Percentiles rank a stretch among this genome's conserved stretches.
phyloP scores from a whole-genome alignment of 176 grass and related monocot species.

The Cenchrus americanus region DNA sequence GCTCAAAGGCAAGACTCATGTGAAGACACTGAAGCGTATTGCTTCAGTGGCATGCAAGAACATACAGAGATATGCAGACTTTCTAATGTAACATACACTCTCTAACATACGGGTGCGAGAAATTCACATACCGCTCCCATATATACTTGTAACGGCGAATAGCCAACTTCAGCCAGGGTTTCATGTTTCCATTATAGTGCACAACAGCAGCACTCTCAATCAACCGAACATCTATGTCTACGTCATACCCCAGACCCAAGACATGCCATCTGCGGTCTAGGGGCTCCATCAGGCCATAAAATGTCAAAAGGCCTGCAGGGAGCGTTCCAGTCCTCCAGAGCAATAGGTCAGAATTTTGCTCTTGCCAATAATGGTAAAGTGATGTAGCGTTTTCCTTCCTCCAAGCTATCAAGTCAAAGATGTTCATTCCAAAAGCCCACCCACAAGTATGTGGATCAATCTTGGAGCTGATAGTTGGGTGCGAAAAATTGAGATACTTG shows the following conservation, averaged over 20 bases:
- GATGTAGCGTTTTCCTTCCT: slow-evolving; percentile 78
- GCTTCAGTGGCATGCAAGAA: slow-evolving; percentile 50
- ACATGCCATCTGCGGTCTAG: slow-evolving; percentile 97
- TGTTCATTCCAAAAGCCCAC: slow-evolving; percentile 99
- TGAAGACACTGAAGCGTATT: slow-evolving; percentile 50
- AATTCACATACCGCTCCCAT: slow-evolving; percentile 90
- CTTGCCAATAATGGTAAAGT: slow-evolving; percentile 92
- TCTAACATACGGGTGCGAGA: slow-evolving; percentile 57
- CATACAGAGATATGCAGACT: slow-evolving; percentile 44
- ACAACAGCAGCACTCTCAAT: slow-evolving; percentile 96
- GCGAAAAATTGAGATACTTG: slow-evolving; percentile 96
- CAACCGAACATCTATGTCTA: slow-evolving; percentile 92
- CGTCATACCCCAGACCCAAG: slow-evolving; percentile 91
- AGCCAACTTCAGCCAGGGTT: slow-evolving; percentile 95
- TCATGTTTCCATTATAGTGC: slow-evolving; percentile 97
- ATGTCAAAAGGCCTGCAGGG: slow-evolving; percentile 83
- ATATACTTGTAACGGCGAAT: slow-evolving; percentile 85
- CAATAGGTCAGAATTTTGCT: slow-evolving; percentile 77
- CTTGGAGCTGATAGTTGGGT: slow-evolving; percentile 77
- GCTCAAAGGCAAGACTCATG: slow-evolving; percentile 51
- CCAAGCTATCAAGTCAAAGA: slow-evolving; percentile 97
- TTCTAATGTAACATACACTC: slow-evolving; percentile 73
- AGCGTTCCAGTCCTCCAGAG: slow-evolving; percentile 91
- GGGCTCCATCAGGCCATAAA: slow-evolving; percentile 93
- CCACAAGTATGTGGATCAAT: slow-evolving; percentile 95